A percentile compares a stretch with the other conserved stretches of the same genome.
Conservation (phyloP, 2,329 filamentous ascomycete species). For the Amphichorda felina region DNA sequence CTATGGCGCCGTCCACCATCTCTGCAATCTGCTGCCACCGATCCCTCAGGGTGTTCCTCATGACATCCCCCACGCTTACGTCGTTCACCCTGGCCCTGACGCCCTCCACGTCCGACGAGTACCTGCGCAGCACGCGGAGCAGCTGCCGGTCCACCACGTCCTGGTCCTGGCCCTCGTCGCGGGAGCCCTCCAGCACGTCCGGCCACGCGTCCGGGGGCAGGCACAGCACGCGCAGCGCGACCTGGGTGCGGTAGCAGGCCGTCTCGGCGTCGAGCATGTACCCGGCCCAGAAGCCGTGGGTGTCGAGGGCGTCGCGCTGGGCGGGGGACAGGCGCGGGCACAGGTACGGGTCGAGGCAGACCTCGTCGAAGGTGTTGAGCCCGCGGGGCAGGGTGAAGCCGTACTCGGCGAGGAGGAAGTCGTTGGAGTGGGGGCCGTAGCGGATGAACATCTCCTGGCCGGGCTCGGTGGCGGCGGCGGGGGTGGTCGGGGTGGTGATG, state of each 20-base stretch:
- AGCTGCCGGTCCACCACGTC: slow-evolving; percentile 22
- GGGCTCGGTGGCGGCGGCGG: slow-evolving; percentile 17
- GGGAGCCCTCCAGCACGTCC: slow-evolving; percentile 29
- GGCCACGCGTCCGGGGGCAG: slow-evolving; percentile 26
- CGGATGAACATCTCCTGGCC: slow-evolving; percentile 58
- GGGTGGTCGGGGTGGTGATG: slow-evolving; percentile 38
- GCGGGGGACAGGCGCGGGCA: slow-evolving; percentile 21
- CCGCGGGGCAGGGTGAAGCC: slow-evolving; percentile 33
- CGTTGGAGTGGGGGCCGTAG: slow-evolving; percentile 61
- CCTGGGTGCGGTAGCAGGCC: slow-evolving; percentile 44
- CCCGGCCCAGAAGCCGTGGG: slow-evolving; percentile 33
- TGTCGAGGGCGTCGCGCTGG: slow-evolving; percentile 27
- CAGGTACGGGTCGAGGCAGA: slow-evolving; percentile 32
- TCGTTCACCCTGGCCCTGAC: slow-evolving; percentile 19
- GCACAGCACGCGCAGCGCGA: slow-evolving; percentile 31
- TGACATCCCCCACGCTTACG: slow-evolving; percentile 14
- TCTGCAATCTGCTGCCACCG: slow-evolving; percentile 14
- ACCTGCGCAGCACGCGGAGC: slow-evolving; percentile 22
- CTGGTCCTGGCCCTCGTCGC: slow-evolving; percentile 34
- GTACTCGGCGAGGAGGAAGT: slow-evolving; percentile 62
- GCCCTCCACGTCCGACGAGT: slow-evolving; percentile 21
- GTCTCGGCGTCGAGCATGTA: slow-evolving; percentile 37
- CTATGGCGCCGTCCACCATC: slow-evolving; percentile 9
- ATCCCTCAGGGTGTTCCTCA: slow-evolving; percentile 7
- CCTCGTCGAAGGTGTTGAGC: slow-evolving; percentile 39